Conservation (phyloP, 495 filamentous ascomycete genomes). For the Oidiodendron maius region DNA sequence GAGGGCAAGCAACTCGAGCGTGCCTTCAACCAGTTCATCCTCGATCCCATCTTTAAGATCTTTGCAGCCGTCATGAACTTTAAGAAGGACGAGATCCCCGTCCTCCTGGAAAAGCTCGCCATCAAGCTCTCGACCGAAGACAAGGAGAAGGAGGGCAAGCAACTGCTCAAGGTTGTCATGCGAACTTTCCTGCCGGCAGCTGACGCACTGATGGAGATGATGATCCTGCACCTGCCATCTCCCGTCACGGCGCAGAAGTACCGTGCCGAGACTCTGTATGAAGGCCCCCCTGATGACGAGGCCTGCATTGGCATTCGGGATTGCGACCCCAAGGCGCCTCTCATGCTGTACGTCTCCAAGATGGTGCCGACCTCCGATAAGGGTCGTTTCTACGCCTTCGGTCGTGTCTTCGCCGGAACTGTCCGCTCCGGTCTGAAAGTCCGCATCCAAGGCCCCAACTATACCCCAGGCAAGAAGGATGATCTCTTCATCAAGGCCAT, state of each 20-base stretch:
- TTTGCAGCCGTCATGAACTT: conserved; percentile 94
- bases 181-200: conserved; percentile 96
- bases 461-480: conserved; percentile 95
- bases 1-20: conserved; percentile 90
- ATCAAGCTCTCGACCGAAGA: conserved; percentile 84
- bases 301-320: conserved; percentile 92
- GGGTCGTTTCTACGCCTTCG: conserved; percentile 99
- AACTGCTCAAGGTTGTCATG: conserved; percentile 96
- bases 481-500: conserved; percentile 99
- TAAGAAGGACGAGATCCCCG: conserved; percentile 89
- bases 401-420: conserved; percentile 98
- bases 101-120: conserved; percentile 82
- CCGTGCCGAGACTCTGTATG: conserved; percentile 97
- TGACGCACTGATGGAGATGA: conserved; percentile 99
- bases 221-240: conserved; percentile 97
- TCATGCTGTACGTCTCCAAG: conserved; percentile 99
- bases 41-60: conserved; percentile 99
- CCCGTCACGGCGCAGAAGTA: conserved; percentile 96
- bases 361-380: conserved; percentile 99
- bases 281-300: conserved; percentile 91
- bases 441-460: conserved; percentile 99
- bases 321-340: conserved; percentile 93
- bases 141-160: conserved; percentile 93
- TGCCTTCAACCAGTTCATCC: conserved; percentile 97
- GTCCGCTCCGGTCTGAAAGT: conserved; percentile 97